phyloP scores from a whole-genome alignment of 306 rosid genomes.

The Pterocarpus santalinus region DNA sequence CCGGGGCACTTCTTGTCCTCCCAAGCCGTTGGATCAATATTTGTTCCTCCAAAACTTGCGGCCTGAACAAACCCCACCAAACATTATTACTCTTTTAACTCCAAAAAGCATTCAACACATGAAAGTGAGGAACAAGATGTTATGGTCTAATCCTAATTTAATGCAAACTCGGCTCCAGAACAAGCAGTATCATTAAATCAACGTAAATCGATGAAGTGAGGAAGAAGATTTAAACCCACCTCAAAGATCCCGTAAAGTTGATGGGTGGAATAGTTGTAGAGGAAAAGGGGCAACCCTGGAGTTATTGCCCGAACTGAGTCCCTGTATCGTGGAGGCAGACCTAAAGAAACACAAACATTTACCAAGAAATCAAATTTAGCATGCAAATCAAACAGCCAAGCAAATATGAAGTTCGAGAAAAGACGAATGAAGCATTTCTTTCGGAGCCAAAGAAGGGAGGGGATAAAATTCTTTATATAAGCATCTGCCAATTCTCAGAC shows the following conservation, averaged over 20 bases:
- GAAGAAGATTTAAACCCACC: conserved; percentile 55
- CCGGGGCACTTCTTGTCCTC: conserved; percentile 96
- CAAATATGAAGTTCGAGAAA: background rate
- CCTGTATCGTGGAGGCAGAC: conserved; percentile 96
- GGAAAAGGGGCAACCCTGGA: conserved; percentile 96
- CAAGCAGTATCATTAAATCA: background rate
- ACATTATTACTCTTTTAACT: conserved; percentile 1
- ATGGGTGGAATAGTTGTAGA: conserved; percentile 98
- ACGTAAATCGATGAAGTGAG: background rate
- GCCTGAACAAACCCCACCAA: conserved; percentile 65
- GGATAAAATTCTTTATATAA: background rate
- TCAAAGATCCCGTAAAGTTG: conserved; percentile 99
- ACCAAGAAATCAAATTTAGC: background rate
- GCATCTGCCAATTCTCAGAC: background rate
- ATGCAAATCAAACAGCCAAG: background rate
- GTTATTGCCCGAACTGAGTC: conserved; percentile 97
- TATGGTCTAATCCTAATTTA: conserved; percentile 6
- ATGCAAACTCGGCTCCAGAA: background rate
- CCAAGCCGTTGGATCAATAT: conserved; percentile 97
- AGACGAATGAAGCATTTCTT: too few relatives aligned
- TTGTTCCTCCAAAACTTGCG: conserved; percentile 94
- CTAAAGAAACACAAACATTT: conserved; percentile 48
- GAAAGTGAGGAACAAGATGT: background rate
- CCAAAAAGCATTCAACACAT: conserved; percentile 3
- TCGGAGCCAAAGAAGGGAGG: too few relatives aligned